Evolutionary conservation across 306 rosid genomes (phyloP).

Genomic region (Astragalus glycyphyllos): DNA sequence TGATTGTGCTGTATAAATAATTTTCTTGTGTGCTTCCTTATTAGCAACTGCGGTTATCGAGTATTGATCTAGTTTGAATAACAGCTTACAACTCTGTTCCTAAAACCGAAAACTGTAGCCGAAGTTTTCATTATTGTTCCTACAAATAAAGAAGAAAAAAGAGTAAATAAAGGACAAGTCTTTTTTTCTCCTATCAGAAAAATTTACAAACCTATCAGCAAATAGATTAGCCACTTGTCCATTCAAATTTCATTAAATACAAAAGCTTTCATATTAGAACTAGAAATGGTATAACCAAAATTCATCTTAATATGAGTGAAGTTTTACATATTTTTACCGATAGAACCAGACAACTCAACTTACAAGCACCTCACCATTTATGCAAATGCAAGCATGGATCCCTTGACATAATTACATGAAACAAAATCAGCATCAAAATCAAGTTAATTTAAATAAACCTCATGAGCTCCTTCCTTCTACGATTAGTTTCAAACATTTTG

Average conservation of each 20-base stretch:
- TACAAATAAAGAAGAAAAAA: background rate
- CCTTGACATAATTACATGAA: conserved; percentile 20
- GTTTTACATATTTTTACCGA: background rate
- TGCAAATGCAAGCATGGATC: background rate
- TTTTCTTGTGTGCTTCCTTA: too few relatives aligned
- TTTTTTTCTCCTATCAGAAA: background rate
- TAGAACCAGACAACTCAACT: conserved; percentile 4
- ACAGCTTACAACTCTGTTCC: conserved; percentile 10
- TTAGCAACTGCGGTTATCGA: background rate
- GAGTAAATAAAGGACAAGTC: background rate
- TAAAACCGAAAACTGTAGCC: background rate
- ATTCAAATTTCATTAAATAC: too few relatives aligned
- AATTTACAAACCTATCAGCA: background rate
- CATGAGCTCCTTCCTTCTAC: background rate
- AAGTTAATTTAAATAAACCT: conserved; percentile 28
- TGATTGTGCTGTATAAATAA: too few relatives aligned
- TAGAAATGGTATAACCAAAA: background rate
- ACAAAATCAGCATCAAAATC: conserved; percentile 4
- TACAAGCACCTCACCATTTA: background rate
- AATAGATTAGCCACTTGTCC: background rate
- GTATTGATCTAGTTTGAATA: conserved; percentile 27
- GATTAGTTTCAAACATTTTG: conserved; percentile 3
- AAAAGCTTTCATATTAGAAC: conserved; percentile 16
- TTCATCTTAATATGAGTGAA: background rate
- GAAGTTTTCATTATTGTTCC: background rate